Percentiles rank a stretch among this genome's conserved stretches.
Conservation (phyloP, 2,329 filamentous ascomycete genomes). For the Byssochlamys sp. region DNA sequence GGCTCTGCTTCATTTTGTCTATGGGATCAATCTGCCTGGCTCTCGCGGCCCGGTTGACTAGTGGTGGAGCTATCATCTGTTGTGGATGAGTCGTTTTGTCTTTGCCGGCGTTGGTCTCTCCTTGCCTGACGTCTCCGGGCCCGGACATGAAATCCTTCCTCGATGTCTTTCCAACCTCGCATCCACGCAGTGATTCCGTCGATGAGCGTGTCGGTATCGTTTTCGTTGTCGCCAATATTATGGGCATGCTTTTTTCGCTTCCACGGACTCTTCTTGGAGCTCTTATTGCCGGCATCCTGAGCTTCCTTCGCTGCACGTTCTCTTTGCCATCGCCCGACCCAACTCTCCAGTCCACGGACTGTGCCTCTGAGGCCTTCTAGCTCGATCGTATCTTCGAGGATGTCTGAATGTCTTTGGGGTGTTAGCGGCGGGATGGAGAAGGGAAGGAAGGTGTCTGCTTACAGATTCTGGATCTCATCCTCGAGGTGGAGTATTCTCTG, state of each 20-base stretch:
- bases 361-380: slow-evolving; percentile 28
- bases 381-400: slow-evolving; percentile 25
- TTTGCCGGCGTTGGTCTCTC: slow-evolving; percentile 15
- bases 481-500: slow-evolving; percentile 53
- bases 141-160: slow-evolving; percentile 34
- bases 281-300: background rate
- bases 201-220: slow-evolving; percentile 21
- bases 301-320: slow-evolving; percentile 10
- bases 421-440: background rate
- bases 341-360: slow-evolving; percentile 24
- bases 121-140: slow-evolving; percentile 53
- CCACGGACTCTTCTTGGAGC: slow-evolving; percentile 9
- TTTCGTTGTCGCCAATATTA: slow-evolving; percentile 1
- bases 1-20: background rate
- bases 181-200: slow-evolving; percentile 36
- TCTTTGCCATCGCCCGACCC: slow-evolving; percentile 19
- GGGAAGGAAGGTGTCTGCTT: slow-evolving; percentile 11
- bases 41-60: background rate
- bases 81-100: background rate
- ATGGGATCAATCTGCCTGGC: background rate
- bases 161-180: slow-evolving; percentile 34
- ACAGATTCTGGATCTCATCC: slow-evolving; percentile 50
- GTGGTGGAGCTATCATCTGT: background rate
- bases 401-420: slow-evolving; percentile 17
- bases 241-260: slow-evolving; percentile 9